Percentiles rank a stretch among this genome's conserved stretches.
Conservation (phyloP, 23 red algal genomes). For the Gracilaria caudata region DNA sequence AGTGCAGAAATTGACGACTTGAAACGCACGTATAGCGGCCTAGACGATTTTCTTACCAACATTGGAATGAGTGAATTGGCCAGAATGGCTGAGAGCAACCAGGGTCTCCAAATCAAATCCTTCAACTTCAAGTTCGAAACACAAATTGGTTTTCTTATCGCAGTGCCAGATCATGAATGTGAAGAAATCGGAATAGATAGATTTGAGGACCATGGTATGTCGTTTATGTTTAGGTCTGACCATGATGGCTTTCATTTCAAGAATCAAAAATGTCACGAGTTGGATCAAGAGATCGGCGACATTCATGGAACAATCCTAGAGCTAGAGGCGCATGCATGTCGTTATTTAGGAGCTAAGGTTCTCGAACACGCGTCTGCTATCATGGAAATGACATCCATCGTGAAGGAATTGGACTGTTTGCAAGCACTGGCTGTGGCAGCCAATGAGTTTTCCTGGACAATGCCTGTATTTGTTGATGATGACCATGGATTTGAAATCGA, state of each 20-base stretch:
- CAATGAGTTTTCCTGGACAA: conserved; percentile 49
- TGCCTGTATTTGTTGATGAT: conserved; percentile 15
- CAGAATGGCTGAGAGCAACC: conserved; percentile 4
- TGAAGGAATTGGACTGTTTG: conserved; percentile 65
- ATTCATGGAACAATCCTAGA: conserved; percentile 54
- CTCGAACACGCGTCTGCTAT: not conserved
- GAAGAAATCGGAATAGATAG: conserved; percentile 36
- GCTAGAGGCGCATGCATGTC: conserved; percentile 51
- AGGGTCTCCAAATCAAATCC: not conserved
- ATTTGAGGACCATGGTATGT: conserved; percentile 45
- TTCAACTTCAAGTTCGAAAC: conserved; percentile 40
- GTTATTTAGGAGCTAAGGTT: conserved; percentile 58
- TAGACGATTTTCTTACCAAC: conserved; percentile 63
- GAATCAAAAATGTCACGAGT: conserved; percentile 44
- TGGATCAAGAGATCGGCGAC: conserved; percentile 72
- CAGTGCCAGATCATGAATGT: conserved; percentile 20
- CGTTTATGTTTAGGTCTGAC: conserved; percentile 42
- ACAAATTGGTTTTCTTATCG: conserved; percentile 62
- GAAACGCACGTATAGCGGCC: conserved; percentile 20
- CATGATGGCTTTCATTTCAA: conserved; percentile 64
- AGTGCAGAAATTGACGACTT: conserved; percentile 64
- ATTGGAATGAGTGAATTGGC: conserved; percentile 42
- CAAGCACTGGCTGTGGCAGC: conserved; percentile 46
- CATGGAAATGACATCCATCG: conserved; percentile 8
- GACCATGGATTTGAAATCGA: conserved; percentile 38